These are phyloP conservation scores for Hydnum rufescens DNA, from an alignment of 768 basidiomycete species.

Conservation along the genomic window DNA sequence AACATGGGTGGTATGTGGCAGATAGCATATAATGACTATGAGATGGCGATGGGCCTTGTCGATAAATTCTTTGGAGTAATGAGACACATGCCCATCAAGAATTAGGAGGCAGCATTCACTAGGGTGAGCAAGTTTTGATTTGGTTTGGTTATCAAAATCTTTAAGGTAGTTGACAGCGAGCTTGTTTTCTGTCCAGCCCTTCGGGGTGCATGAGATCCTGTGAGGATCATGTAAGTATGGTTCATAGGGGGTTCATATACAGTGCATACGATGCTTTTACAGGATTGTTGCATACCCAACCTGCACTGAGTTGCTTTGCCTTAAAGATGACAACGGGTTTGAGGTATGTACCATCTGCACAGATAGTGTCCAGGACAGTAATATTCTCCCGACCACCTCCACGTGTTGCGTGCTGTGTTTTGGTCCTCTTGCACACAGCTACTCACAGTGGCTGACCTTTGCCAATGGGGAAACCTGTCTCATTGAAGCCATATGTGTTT, in stretches of 20 bases:
- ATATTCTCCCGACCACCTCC: constrained; percentile 3
- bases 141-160: too few relatives aligned
- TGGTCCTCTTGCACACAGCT: too few relatives aligned
- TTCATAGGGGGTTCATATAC: background rate
- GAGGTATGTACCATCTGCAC: constrained; percentile 2
- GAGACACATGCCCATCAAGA: too few relatives aligned
- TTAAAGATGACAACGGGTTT: constrained; percentile 6
- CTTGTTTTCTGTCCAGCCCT: background rate
- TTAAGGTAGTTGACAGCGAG: too few relatives aligned
- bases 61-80: constrained; percentile 21
- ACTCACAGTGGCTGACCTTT: background rate
- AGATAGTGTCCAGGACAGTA: too few relatives aligned
- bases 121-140: too few relatives aligned
- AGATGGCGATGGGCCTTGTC: constrained; percentile 19
- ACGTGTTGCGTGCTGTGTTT: too few relatives aligned
- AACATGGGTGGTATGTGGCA: too few relatives aligned
- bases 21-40: constrained; percentile 26
- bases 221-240: too few relatives aligned
- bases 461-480: background rate
- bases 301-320: too few relatives aligned
- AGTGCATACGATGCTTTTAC: background rate
- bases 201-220: too few relatives aligned
- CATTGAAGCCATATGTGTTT: background rate
- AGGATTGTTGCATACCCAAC: constrained; percentile 3
- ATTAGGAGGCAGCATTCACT: too few relatives aligned